Evolutionary conservation across 139 green algal genomes (phyloP).

Genomic region (Axilococcus clingmanii): DNA sequence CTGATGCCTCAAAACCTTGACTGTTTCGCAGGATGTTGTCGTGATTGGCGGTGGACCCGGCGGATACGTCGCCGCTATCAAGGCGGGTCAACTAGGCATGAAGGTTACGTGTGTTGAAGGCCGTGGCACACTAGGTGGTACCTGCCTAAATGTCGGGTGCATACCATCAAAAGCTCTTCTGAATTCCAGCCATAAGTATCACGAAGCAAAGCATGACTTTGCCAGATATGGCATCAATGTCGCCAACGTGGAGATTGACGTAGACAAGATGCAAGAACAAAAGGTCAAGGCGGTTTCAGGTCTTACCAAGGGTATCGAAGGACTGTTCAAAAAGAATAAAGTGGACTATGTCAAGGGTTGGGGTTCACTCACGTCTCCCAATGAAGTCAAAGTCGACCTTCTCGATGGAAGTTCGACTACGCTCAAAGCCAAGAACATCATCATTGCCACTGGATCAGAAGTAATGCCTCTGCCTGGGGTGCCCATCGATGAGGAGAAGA

Average conservation of each 20-base stretch:
- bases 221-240: slow-evolving; percentile 72
- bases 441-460: slow-evolving; percentile 94
- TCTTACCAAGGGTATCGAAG: slow-evolving; percentile 96
- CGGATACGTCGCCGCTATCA: slow-evolving; percentile 98
- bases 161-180: slow-evolving; percentile 96
- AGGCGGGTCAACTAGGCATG: slow-evolving; percentile 91
- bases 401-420: slow-evolving; percentile 54
- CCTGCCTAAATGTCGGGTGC: slow-evolving; percentile 98
- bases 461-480: slow-evolving; percentile 78
- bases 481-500: slow-evolving; percentile 87
- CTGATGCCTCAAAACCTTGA: too few relatives aligned
- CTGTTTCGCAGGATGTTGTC: slow-evolving; percentile 74
- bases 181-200: slow-evolving; percentile 88
- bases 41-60: slow-evolving; percentile 93
- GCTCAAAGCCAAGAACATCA: slow-evolving; percentile 82
- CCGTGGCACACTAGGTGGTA: slow-evolving; percentile 84
- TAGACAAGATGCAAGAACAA: slow-evolving; percentile 86
- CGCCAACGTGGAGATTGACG: slow-evolving; percentile 53
- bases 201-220: slow-evolving; percentile 80
- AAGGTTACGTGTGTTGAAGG: slow-evolving; percentile 94
- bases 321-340: slow-evolving; percentile 99
- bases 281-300: slow-evolving; percentile 82
- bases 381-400: slow-evolving; percentile 73
- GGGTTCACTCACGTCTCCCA: slow-evolving; percentile 64
- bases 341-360: slow-evolving; percentile 90